Base-by-base conservation (phyloP, 768 basidiomycete species). In the Rhodotorula paludigena region DNA sequence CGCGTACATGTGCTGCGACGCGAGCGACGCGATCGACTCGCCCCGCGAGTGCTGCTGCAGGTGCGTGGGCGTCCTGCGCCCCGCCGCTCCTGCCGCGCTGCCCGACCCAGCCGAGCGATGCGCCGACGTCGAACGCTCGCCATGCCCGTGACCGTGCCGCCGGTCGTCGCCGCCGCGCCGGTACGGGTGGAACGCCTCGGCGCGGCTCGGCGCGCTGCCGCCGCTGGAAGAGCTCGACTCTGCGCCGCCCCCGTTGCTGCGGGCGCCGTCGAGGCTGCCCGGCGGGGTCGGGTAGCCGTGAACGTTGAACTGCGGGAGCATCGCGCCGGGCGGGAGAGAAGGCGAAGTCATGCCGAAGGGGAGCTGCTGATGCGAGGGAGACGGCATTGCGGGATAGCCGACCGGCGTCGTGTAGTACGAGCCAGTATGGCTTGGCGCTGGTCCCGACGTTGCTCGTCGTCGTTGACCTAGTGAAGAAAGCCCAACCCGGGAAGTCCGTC, bases 241-340 rank as follows among this genome's bases (percentile, higher is more conserved):
- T 21, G 56, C 66, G 33, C 66, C 66, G 49, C 60, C 39, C 5
- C 47, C 16, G 18, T 21, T n/a, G 23, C 33, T 28, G 20, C 32
- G 18, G 4, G 33, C 39, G 2, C 70, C 66, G 20, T 72, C 66
- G 47, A 52, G 53, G 59, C 55, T 62, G 20, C 58, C 63, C 5
- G 70, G 70, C 28, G 70, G 70, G 9, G 70, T 67, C 1, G 66
- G 66, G 59, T 72, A 68, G 21, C 70, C 70, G 49, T 67, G 68
- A 21, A n/a, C 36, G 33, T 33, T 42, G 56, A 53, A 45, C 30
- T 65, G 60, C 2, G 69, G 69, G 5, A 63, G 60, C 69, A 67
- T 71, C 30, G 65, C 69, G 14, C 65, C 64, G 28, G 64, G 61
- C n/a, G 65, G 65, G 42, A 64, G 59, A 3, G 51, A 28, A 16